Conservation (phyloP, 352 stramenopile genomes). For the Lagenidium giganteum region DNA sequence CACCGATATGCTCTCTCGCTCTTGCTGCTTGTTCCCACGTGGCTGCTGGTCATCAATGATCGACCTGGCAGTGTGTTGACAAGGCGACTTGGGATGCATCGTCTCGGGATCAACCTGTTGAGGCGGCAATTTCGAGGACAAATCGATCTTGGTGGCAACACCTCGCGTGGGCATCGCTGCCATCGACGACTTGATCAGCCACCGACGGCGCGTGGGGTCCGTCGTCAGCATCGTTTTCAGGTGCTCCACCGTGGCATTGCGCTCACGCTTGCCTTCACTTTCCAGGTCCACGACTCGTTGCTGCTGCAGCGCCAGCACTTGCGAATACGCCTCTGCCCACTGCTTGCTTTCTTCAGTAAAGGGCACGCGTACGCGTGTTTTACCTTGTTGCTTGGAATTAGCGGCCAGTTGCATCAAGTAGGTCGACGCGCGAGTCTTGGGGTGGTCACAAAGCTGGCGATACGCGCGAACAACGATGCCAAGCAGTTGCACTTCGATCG, state of each 20-base stretch:
- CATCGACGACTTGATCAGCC: neutral
- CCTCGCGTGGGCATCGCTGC: no score
- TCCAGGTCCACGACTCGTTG: slow-evolving; percentile 61
- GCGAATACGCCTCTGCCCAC: slow-evolving; percentile 76
- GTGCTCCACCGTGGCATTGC: slow-evolving; percentile 32
- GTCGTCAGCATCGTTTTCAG: slow-evolving; percentile 51
- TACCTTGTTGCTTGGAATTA: slow-evolving; percentile 17
- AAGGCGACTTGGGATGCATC: no score
- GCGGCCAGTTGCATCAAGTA: slow-evolving; percentile 58
- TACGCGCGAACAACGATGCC: slow-evolving; percentile 55
- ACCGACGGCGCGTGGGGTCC: slow-evolving; percentile 31
- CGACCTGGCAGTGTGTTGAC: no score
- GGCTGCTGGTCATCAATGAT: no score
- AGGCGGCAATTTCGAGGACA: no score
- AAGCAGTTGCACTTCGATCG: slow-evolving; percentile 58
- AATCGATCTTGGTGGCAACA: no score
- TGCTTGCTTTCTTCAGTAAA: no score
- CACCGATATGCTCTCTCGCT: neutral
- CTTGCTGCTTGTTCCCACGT: neutral
- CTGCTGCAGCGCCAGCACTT: slow-evolving; percentile 72
- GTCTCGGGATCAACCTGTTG: no score
- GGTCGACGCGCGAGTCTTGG: slow-evolving; percentile 57
- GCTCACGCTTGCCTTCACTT: slow-evolving; percentile 43
- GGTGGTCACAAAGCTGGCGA: slow-evolving; percentile 46
- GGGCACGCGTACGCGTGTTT: no score